phyloP scores from a whole-genome alignment of 2,329 filamentous ascomycete species.

The Fonsecaea nubica region DNA sequence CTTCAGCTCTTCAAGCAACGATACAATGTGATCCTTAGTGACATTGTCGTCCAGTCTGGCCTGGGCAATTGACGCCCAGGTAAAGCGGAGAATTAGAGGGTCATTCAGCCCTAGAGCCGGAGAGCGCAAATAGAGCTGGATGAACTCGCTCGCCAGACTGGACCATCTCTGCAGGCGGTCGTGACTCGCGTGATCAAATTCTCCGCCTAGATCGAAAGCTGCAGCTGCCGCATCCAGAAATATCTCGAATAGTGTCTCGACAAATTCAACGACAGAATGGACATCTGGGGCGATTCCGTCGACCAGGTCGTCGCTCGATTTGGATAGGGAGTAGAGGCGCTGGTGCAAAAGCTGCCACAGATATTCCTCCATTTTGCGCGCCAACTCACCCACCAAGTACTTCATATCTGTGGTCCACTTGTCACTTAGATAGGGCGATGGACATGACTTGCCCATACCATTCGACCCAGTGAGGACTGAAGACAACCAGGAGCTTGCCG shows the following conservation, averaged over 20 bases:
- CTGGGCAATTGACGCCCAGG: conserved; percentile 71
- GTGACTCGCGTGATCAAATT: conserved; percentile 60
- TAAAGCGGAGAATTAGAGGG: conserved; percentile 63
- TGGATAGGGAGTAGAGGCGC: conserved; percentile 37
- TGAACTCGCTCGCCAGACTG: conserved; percentile 61
- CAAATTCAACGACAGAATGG: conserved; percentile 38
- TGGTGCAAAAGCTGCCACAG: conserved; percentile 53
- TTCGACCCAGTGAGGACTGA: conserved; percentile 48
- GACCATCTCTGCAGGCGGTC: conserved; percentile 68
- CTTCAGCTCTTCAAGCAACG: conserved; percentile 69
- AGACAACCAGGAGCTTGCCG: conserved; percentile 62
- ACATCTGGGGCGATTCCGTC: conserved; percentile 9
- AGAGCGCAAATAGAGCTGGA: conserved; percentile 50
- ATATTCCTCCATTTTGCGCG: conserved; percentile 62
- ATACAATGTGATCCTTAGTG: conserved; percentile 64
- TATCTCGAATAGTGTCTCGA: conserved; percentile 69
- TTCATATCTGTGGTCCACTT: conserved; percentile 64
- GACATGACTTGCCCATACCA: conserved; percentile 20
- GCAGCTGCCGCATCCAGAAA: conserved; percentile 70
- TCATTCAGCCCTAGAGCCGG: conserved; percentile 44
- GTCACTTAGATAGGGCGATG: conserved; percentile 60
- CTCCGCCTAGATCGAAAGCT: conserved; percentile 67
- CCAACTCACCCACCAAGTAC: conserved; percentile 59
- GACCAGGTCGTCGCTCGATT: background rate
- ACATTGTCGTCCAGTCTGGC: conserved; percentile 63